Evolutionary conservation across 257 asterid species (phyloP).

Genomic region (Ophiorrhiza pumila): DNA sequence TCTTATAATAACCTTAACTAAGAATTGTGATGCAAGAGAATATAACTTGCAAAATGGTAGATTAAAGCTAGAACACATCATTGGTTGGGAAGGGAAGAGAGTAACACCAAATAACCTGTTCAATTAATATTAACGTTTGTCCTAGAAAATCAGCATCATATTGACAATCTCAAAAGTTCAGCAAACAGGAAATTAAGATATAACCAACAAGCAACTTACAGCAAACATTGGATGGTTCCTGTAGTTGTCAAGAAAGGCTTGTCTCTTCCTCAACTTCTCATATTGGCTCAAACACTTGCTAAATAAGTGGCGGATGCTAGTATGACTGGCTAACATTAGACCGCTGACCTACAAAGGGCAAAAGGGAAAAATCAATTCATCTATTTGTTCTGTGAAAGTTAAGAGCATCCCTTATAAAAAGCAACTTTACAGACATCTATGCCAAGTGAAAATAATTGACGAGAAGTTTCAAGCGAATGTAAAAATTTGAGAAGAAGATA

Average conservation of each 20-base stretch:
- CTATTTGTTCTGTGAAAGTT: neutral
- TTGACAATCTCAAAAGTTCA: neutral
- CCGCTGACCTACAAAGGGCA: constrained; percentile 74
- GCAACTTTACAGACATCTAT: neutral
- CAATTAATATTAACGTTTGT: neutral
- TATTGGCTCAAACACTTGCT: constrained; percentile 95
- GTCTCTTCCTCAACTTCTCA: constrained; percentile 94
- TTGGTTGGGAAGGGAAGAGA: neutral
- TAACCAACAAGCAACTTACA: constrained; percentile 45
- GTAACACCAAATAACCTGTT: neutral
- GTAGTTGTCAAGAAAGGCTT: constrained; percentile 97
- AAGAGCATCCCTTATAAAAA: neutral
- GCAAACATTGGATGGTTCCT: constrained; percentile 94
- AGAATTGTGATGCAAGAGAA: neutral
- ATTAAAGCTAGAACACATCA: neutral
- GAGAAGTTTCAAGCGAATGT: neutral
- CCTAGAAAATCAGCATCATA: neutral
- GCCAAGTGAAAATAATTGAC: neutral
- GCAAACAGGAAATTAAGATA: neutral
- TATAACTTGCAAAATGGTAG: neutral
- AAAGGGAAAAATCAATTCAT: constrained; percentile 12
- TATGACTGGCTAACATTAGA: constrained; percentile 97
- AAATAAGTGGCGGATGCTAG: constrained; percentile 98
- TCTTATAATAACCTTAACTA: too few relatives aligned
- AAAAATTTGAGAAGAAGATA: neutral